Conservation (phyloP, 2,329 filamentous ascomycete genomes). For the Apiospora koreana region DNA sequence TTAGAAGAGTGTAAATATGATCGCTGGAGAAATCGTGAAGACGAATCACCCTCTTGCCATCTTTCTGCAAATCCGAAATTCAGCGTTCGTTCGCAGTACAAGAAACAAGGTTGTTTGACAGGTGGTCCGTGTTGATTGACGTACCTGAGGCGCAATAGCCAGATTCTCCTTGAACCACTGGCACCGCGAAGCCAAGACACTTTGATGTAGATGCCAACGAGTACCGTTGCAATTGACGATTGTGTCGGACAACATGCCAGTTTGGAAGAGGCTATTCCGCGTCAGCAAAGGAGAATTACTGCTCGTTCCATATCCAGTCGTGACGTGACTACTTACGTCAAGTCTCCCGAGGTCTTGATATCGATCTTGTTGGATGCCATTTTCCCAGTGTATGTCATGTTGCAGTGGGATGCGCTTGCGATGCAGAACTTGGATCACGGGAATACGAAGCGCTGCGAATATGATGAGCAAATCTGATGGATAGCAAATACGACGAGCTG, state of each 20-base stretch:
- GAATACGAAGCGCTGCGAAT: too few relatives aligned
- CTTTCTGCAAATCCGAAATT: background rate
- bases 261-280: background rate
- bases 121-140: background rate
- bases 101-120: background rate
- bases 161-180: background rate
- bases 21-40: background rate
- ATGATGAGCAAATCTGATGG: too few relatives aligned
- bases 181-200: background rate
- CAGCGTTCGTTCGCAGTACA: background rate
- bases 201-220: background rate
- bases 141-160: background rate
- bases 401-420: background rate
- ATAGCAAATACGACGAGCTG: too few relatives aligned
- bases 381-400: background rate
- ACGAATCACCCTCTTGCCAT: background rate
- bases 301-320: background rate
- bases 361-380: background rate
- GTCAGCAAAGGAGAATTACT: background rate
- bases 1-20: background rate
- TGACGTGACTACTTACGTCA: background rate
- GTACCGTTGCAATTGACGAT: background rate
- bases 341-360: background rate
- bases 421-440: too few relatives aligned
- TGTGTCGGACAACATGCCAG: background rate